Conservation (phyloP, 2,329 filamentous ascomycete genomes). For the Pyrenochaeta sp. region DNA sequence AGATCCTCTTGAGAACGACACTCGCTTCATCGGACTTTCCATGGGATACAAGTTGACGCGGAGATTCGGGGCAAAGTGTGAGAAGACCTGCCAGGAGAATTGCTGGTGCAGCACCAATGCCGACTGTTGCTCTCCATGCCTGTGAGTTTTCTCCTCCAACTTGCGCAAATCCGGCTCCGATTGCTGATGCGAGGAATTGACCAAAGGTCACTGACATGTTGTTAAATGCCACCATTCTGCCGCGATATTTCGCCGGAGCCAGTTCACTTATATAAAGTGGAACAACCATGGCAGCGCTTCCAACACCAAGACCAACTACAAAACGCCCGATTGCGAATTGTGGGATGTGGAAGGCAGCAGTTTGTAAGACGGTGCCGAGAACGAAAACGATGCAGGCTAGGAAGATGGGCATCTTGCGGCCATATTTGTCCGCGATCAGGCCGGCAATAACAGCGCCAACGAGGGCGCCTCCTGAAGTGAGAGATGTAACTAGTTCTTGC, state of each 20-base stretch:
- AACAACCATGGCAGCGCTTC: constrained; percentile 40
- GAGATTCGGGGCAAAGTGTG: constrained; percentile 46
- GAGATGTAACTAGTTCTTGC: constrained; percentile 50
- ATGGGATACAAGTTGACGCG: constrained; percentile 48
- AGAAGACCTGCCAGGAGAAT: constrained; percentile 45
- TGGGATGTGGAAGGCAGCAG: constrained; percentile 31
- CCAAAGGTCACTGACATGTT: constrained; percentile 45
- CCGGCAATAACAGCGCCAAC: constrained; percentile 48
- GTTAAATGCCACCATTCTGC: constrained; percentile 46
- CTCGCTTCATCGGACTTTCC: constrained; percentile 41
- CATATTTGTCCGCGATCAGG: constrained; percentile 44
- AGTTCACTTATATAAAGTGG: constrained; percentile 41
- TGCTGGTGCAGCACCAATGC: constrained; percentile 46
- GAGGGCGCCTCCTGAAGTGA: constrained; percentile 48
- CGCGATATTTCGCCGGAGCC: constrained; percentile 42
- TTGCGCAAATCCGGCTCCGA: constrained; percentile 45
- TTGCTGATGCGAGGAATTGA: constrained; percentile 40
- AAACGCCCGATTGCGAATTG: constrained; percentile 41
- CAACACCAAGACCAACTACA: constrained; percentile 41
- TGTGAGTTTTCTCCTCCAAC: constrained; percentile 39
- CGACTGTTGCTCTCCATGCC: constrained; percentile 48
- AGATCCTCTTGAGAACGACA: constrained; percentile 42
- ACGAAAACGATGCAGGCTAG: constrained; percentile 37
- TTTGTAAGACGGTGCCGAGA: constrained; percentile 38
- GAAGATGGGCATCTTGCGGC: constrained; percentile 41